Evolutionary conservation across 768 basidiomycete species (phyloP).

Genomic region (Leccinum rimulosum): DNA sequence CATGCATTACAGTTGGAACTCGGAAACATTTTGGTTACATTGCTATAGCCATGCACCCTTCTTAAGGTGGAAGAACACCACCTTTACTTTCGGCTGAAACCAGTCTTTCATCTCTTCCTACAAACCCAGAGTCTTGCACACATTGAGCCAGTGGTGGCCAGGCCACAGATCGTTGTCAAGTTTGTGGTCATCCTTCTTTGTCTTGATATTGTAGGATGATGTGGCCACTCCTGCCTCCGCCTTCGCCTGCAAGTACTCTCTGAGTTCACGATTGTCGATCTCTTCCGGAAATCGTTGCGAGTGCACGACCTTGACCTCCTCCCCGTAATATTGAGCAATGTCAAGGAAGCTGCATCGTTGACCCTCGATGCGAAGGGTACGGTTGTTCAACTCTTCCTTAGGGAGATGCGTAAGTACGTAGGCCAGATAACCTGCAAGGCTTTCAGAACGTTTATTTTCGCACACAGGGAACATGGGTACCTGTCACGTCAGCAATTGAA

Average conservation of each 20-base stretch:
- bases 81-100: background rate
- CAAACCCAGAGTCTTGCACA: constrained; percentile 17
- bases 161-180: constrained; percentile 27
- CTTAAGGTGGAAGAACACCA: background rate
- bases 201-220: constrained; percentile 8
- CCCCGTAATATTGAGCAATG: constrained; percentile 12
- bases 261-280: constrained; percentile 7
- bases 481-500: constrained; percentile 23
- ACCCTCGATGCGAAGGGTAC: constrained; percentile 18
- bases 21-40: background rate
- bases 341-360: constrained; percentile 11
- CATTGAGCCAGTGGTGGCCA: constrained; percentile 26
- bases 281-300: constrained; percentile 5
- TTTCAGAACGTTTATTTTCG: background rate
- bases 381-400: constrained; percentile 8
- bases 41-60: background rate
- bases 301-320: constrained; percentile 3
- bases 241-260: constrained; percentile 17
- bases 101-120: background rate
- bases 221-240: constrained; percentile 7
- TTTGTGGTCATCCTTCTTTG: constrained; percentile 16
- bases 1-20: background rate
- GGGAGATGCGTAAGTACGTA: constrained; percentile 21
- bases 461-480: background rate
- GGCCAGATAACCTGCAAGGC: constrained; percentile 15